A percentile compares a stretch with the other conserved stretches of the same genome.
Evolutionary conservation across 2,329 filamentous ascomycete genomes (phyloP).

Genomic region (Ilyonectria robusta): DNA sequence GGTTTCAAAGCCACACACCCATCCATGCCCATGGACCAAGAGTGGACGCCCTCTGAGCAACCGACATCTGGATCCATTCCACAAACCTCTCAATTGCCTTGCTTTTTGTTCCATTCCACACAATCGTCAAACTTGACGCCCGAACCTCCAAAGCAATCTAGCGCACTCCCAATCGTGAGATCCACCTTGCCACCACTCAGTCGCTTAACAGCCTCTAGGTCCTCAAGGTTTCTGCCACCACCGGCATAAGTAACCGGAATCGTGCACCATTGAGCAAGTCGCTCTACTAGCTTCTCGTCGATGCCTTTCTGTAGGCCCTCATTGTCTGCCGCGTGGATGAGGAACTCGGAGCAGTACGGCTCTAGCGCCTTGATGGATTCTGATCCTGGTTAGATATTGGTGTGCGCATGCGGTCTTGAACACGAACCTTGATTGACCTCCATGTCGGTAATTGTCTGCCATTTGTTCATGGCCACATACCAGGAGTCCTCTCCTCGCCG

Average conservation of each 20-base stretch:
- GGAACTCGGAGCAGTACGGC: slow-evolving; percentile 94
- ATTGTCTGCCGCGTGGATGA: slow-evolving; percentile 97
- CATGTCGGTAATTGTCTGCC: slow-evolving; percentile 98
- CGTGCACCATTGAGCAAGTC: slow-evolving; percentile 85
- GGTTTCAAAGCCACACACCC: slow-evolving; percentile 17
- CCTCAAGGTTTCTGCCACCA: slow-evolving; percentile 85
- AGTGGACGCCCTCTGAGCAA: slow-evolving; percentile 15
- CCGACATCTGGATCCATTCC: slow-evolving; percentile 12
- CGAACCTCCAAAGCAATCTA: slow-evolving; percentile 94
- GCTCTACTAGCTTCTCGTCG: slow-evolving; percentile 85
- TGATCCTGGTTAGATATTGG: slow-evolving; percentile 54
- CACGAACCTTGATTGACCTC: slow-evolving; percentile 85
- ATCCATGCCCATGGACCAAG: slow-evolving; percentile 19
- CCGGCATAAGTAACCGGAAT: slow-evolving; percentile 98
- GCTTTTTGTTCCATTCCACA: slow-evolving; percentile 83
- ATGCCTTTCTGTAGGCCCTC: slow-evolving; percentile 94
- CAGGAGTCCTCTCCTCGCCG: slow-evolving; percentile 79
- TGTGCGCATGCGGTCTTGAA: slow-evolving; percentile 4
- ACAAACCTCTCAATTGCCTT: slow-evolving; percentile 45
- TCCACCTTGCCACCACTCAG: slow-evolving; percentile 88
- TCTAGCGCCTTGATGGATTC: slow-evolving; percentile 86
- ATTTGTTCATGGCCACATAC: slow-evolving; percentile 99
- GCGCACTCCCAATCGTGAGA: slow-evolving; percentile 93
- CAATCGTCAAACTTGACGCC: slow-evolving; percentile 92
- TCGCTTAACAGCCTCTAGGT: slow-evolving; percentile 84